phyloP scores from a whole-genome alignment of 208 protist species.

The Angomonas ambiguus region DNA sequence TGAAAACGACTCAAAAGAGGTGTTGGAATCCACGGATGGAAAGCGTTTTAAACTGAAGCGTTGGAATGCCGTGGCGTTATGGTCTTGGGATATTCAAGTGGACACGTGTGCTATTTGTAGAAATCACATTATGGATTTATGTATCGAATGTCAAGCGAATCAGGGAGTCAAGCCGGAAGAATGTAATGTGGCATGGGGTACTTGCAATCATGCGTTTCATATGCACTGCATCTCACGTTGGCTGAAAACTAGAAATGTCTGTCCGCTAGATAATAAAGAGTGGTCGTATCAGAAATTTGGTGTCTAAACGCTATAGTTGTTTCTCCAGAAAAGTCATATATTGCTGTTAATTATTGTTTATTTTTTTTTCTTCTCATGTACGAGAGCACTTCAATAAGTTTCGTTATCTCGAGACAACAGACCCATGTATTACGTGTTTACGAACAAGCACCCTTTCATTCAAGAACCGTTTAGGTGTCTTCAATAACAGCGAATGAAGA shows the following conservation, averaged over 20 bases:
- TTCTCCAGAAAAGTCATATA: too few species aligned
- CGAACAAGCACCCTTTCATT: too few species aligned
- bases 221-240: conserved; percentile 98
- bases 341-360: too few species aligned
- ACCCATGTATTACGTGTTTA: too few species aligned
- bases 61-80: conserved; percentile 98
- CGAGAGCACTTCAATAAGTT: too few species aligned
- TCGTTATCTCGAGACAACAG: too few species aligned
- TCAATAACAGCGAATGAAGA: too few species aligned
- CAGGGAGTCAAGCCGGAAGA: conserved; percentile 88
- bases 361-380: too few species aligned
- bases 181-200: conserved; percentile 97
- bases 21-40: neutral
- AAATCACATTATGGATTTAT: conserved; percentile 99
- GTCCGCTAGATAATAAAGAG: conserved; percentile 96
- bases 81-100: conserved; percentile 98
- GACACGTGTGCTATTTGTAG: conserved; percentile 99
- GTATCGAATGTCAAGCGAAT: conserved; percentile 98
- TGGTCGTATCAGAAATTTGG: conserved; percentile 98
- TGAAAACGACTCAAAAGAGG: conserved; percentile 17
- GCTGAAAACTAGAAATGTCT: conserved; percentile 98
- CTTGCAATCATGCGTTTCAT: conserved; percentile 99
- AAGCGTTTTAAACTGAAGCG: conserved; percentile 90
- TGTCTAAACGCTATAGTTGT: conserved; percentile 62
- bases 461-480: too few species aligned